These are phyloP conservation scores for Coprinellus aureogranulatus DNA, from an alignment of 768 basidiomycete genomes.

Conservation along the genomic window DNA sequence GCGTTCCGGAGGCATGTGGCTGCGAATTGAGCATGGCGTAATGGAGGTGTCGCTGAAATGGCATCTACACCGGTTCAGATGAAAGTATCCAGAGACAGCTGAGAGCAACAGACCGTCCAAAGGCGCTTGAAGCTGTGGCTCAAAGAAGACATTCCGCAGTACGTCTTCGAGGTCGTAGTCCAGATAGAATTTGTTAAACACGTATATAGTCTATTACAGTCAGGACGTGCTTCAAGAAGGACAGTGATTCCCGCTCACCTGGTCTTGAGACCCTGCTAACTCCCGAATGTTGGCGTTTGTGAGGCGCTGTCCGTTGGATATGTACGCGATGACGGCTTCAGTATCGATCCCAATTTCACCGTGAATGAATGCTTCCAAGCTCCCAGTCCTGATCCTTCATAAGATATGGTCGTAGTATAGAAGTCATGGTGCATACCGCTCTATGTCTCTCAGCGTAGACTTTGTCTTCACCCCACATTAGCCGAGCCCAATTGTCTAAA, in stretches of 20 bases:
- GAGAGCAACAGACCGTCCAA: slow-evolving; percentile 56
- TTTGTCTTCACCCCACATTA: slow-evolving; percentile 45
- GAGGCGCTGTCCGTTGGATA: slow-evolving; percentile 75
- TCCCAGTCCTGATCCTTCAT: slow-evolving; percentile 46
- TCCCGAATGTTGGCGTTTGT: slow-evolving; percentile 72
- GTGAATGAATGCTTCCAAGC: slow-evolving; percentile 68
- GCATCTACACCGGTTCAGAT: slow-evolving; percentile 39
- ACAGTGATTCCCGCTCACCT: slow-evolving; percentile 44
- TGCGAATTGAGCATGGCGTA: slow-evolving; percentile 64
- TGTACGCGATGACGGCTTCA: slow-evolving; percentile 70
- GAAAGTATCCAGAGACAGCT: neutral
- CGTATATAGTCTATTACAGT: slow-evolving; percentile 58
- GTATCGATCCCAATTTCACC: slow-evolving; percentile 70
- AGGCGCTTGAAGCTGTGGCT: slow-evolving; percentile 63
- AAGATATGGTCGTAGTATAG: slow-evolving; percentile 10
- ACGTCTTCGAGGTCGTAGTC: slow-evolving; percentile 68
- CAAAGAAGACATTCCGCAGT: slow-evolving; percentile 57
- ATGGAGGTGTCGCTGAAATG: slow-evolving; percentile 68
- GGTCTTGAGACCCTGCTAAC: slow-evolving; percentile 69
- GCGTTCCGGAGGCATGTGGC: slow-evolving; percentile 65
- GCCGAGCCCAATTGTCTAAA: slow-evolving; percentile 5
- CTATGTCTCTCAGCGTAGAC: slow-evolving; percentile 71
- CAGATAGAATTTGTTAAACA: slow-evolving; percentile 81
- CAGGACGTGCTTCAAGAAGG: neutral
- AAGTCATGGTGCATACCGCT: slow-evolving; percentile 47